Base-by-base conservation (phyloP, 345 rosid genomes). In the Brassica napus region DNA sequence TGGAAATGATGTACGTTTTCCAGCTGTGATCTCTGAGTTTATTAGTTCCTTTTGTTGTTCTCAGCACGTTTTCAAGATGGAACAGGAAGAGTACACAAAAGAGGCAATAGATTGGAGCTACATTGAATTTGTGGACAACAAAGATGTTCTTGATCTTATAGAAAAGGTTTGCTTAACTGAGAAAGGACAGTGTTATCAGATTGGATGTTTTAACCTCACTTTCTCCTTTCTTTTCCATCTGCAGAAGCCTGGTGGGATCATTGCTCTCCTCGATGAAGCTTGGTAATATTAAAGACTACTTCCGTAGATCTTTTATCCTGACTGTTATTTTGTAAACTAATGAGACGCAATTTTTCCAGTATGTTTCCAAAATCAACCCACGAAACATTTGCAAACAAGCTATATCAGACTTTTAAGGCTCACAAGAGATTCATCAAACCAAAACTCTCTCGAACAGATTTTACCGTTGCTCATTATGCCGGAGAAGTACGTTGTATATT, bases 361-460 rank as follows among this genome's bases (percentile, higher is more conserved):
- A 95, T 95, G 99, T 95, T 95, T 79, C 99, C 99, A 8, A 94
- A 95, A 86, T 95, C 99, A 69, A 95, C 99, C 4, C 99, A 95
- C 47, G 99, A 95, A 82, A 95, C 99, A 60, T 95, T 95, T 83
- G 75, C 98, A 1, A 91, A 92, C 75, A 95, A 90, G 90, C 94
- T 95, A 28, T 92, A 92, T 79, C 99, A 95, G 89, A 95, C 98
- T 65, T 95, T 92, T 80, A 92, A 90, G 82, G 31, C 1, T 44
- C 88, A 91, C 87, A 92, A 95, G 91, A 88, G 99, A 11, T 95
- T 95, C 78, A 80, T 95, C 86, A 95, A 95, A 82, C 99, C 99
- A 65, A 92, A 94, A 82, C 79, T 95, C 67, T 95, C 99, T 30
- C 93, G 98, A 60, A 95, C 99, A 18, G 99, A 92, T 88, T 95